Evolutionary conservation across 176 grass and related monocot species (phyloP).

Genomic region (Musa schizocarpa): DNA sequence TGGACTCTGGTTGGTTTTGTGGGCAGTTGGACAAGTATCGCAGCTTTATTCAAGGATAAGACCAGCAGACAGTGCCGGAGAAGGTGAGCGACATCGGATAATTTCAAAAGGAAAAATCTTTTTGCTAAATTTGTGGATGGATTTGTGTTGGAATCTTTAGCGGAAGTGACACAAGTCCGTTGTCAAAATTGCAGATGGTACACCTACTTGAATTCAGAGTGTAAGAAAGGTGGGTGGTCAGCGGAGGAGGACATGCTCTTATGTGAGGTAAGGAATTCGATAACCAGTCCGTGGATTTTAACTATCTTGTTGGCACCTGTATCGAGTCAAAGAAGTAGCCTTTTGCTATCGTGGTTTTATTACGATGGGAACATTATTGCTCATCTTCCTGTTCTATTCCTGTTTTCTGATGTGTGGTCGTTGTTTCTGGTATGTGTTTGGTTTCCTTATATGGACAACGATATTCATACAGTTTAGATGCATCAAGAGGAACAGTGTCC

Average conservation of each 20-base stretch:
- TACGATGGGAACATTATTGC: no score
- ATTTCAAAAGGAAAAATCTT: not conserved
- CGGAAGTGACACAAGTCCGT: not conserved
- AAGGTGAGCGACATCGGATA: constrained; percentile 35
- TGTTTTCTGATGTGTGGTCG: not conserved
- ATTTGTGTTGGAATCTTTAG: not conserved
- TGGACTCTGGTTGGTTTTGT: constrained; percentile 12
- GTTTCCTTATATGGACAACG: not conserved
- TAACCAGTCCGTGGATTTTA: not conserved
- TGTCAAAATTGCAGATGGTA: constrained; percentile 59
- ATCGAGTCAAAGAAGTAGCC: not conserved
- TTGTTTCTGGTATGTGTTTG: not conserved
- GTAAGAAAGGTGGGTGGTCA: constrained; percentile 98
- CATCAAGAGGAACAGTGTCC: not conserved
- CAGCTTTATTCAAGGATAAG: constrained; percentile 89
- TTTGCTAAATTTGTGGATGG: not conserved
- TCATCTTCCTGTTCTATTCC: not conserved
- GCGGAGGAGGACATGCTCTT: constrained; percentile 75
- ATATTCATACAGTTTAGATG: not conserved
- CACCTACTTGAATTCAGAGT: constrained; percentile 94
- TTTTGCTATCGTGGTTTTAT: not conserved
- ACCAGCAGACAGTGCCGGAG: constrained; percentile 86
- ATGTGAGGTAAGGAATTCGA: constrained; percentile 74
- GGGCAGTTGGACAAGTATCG: constrained; percentile 70
- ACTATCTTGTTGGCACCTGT: not conserved